These are phyloP conservation scores for Planoprotostelium fungivorum DNA, from an alignment of 78 protist species.

Conservation along the genomic window DNA sequence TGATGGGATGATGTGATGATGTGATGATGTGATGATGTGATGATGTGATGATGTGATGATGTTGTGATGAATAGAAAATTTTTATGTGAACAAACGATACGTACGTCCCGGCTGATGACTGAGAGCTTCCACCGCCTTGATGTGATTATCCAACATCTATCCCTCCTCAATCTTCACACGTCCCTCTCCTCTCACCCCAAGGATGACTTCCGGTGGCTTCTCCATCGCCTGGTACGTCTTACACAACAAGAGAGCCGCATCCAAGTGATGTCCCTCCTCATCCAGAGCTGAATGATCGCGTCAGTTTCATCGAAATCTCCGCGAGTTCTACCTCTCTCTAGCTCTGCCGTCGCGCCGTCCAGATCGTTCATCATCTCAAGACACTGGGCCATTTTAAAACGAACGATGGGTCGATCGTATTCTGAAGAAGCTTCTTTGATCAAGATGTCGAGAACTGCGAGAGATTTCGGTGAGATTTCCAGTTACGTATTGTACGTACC, in stretches of 20 bases:
- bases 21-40: no score
- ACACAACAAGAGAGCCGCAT: neutral
- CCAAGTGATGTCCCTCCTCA: neutral
- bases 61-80: no score
- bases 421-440: neutral
- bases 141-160: neutral
- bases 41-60: no score
- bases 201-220: neutral
- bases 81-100: no score
- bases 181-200: neutral
- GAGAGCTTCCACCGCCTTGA: neutral
- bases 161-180: neutral
- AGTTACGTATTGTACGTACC: no score
- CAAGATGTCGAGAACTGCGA: neutral
- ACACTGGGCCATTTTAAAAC: neutral
- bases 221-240: neutral
- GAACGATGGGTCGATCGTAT: neutral
- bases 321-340: neutral
- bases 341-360: neutral
- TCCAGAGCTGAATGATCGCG: no score
- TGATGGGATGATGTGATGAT: no score
- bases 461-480: neutral
- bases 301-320: no score
- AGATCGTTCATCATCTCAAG: neutral
- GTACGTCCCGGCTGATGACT: no score